phyloP scores from a whole-genome alignment of 495 filamentous ascomycete species.

The Aspergillus panamensis region DNA sequence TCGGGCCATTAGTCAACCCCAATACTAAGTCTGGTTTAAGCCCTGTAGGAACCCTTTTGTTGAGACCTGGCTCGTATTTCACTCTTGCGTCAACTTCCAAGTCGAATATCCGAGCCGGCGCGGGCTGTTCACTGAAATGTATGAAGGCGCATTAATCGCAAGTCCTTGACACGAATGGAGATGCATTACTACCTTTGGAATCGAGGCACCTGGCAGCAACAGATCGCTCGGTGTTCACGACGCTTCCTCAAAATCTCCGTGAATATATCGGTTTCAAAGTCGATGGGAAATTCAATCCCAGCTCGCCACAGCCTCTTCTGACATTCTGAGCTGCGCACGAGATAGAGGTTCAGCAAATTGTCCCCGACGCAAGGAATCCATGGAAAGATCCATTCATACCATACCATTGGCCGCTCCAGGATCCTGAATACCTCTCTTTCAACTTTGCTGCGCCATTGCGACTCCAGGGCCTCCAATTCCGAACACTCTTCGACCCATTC shows the following conservation, averaged over 20 bases:
- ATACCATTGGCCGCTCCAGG: too few relatives aligned
- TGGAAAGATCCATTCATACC: too few relatives aligned
- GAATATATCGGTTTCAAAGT: background rate
- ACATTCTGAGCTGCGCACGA: background rate
- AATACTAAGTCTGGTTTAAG: background rate
- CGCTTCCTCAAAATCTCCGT: background rate
- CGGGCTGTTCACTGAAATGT: background rate
- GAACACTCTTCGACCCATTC: too few relatives aligned
- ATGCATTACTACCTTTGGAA: background rate
- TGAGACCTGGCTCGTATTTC: background rate
- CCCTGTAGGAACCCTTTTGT: background rate
- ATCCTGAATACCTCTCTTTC: too few relatives aligned
- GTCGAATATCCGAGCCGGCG: background rate
- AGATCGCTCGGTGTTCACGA: background rate
- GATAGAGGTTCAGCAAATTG: too few relatives aligned
- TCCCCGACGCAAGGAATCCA: too few relatives aligned
- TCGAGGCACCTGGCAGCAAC: background rate
- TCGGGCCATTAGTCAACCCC: conserved; percentile 1
- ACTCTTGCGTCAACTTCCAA: background rate
- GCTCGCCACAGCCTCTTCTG: background rate
- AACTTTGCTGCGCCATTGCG: too few relatives aligned
- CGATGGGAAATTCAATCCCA: background rate
- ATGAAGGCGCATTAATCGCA: background rate
- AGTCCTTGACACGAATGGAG: background rate
- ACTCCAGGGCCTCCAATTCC: too few relatives aligned